Conservation (phyloP, 192 early-diverging fungal species). For the Coemansia aciculifera region DNA sequence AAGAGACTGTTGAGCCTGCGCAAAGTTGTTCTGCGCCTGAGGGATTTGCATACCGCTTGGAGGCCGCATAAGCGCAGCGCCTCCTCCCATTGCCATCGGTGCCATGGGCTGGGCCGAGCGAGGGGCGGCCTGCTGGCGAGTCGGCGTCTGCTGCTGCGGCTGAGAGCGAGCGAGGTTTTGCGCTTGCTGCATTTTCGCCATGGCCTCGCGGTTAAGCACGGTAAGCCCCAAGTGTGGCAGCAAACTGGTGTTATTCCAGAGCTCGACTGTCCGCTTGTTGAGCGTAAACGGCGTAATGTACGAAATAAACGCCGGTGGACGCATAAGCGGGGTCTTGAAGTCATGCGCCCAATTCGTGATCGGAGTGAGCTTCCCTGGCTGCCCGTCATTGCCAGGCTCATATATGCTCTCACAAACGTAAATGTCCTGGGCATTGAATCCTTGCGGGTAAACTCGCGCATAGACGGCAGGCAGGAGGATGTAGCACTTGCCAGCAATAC, state of each 20-base stretch:
- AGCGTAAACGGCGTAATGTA: slow-evolving; percentile 42
- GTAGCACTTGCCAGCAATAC: slow-evolving; percentile 49
- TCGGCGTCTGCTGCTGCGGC: slow-evolving; percentile 9
- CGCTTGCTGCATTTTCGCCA: slow-evolving; percentile 26
- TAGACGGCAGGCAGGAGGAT: slow-evolving; percentile 44
- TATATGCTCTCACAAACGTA: slow-evolving; percentile 50
- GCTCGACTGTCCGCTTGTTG: slow-evolving; percentile 26
- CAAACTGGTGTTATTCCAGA: slow-evolving; percentile 35
- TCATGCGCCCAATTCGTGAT: slow-evolving; percentile 50
- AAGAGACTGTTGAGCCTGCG: slow-evolving; percentile 30
- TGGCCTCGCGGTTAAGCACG: slow-evolving; percentile 48
- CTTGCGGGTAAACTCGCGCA: slow-evolving; percentile 50
- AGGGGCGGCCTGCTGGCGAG: slow-evolving; percentile 11
- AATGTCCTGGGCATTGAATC: slow-evolving; percentile 38
- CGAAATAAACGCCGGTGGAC: slow-evolving; percentile 41
- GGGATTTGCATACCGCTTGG: slow-evolving; percentile 5
- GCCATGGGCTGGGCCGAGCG: slow-evolving; percentile 8
- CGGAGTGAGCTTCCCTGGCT: slow-evolving; percentile 27
- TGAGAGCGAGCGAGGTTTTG: slow-evolving; percentile 13
- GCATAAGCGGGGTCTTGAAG: slow-evolving; percentile 51
- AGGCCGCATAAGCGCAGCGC: slow-evolving; percentile 4
- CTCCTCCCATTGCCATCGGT: slow-evolving; percentile 15
- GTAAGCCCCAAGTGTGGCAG: slow-evolving; percentile 43
- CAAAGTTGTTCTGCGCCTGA: slow-evolving; percentile 4
- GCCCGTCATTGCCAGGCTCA: slow-evolving; percentile 2